Conservation (phyloP, 2,329 filamentous ascomycete genomes). For the Penicillium sp. region DNA sequence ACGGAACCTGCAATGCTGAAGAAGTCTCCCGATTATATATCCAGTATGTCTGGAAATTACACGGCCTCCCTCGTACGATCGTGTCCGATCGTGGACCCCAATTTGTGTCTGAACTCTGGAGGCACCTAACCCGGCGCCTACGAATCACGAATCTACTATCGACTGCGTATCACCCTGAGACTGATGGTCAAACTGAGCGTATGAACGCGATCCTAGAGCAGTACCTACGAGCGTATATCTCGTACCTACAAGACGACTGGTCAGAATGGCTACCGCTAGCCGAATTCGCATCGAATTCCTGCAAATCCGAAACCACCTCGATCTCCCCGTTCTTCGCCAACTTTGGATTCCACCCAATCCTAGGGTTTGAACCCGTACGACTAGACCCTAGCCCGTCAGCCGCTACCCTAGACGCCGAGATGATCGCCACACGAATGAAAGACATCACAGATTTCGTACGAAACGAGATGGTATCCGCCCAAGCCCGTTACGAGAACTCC, state of each 20-base stretch:
- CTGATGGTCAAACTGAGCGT: conserved; percentile 8
- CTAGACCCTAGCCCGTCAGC: too few species aligned
- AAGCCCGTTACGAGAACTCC: neutral
- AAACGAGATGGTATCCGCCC: neutral
- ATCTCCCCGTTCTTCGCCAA: neutral
- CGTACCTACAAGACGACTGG: conserved; percentile 10
- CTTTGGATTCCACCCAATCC: neutral
- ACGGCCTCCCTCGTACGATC: conserved; percentile 5
- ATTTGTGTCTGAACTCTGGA: conserved; percentile 12
- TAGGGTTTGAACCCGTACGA: neutral
- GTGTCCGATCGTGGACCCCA: too few species aligned
- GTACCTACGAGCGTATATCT: conserved; percentile 1
- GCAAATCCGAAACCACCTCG: neutral
- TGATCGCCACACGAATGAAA: neutral
- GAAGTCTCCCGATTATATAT: neutral
- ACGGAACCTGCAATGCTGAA: neutral
- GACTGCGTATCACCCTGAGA: conserved; percentile 2
- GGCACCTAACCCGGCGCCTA: conserved; percentile 1
- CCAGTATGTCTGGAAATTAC: neutral
- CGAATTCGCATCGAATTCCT: neutral
- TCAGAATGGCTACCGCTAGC: neutral
- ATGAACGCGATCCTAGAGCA: conserved; percentile 7
- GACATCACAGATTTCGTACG: neutral
- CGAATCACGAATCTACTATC: conserved; percentile 1
- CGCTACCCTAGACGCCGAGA: neutral